Evolutionary conservation across 2,329 filamentous ascomycete genomes (phyloP).

Genomic region (Rhexocercosporidium sp.): DNA sequence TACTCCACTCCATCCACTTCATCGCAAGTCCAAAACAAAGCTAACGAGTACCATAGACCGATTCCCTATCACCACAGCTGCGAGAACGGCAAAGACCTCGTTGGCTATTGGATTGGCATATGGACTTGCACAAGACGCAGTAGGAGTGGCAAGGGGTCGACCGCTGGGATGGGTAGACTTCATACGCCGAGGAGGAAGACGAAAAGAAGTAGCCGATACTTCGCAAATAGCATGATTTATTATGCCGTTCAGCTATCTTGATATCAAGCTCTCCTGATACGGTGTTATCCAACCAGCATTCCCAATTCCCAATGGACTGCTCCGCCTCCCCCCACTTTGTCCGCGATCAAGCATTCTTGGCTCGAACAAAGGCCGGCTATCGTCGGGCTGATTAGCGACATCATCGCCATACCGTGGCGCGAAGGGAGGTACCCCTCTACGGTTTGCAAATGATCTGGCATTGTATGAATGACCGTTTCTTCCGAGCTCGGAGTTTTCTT

Average conservation of each 20-base stretch:
- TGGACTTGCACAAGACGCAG: slow-evolving; percentile 78
- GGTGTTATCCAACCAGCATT: neutral
- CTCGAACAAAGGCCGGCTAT: slow-evolving; percentile 1
- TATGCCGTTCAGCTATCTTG: slow-evolving; percentile 1
- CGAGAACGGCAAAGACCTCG: slow-evolving; percentile 79
- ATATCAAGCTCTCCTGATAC: slow-evolving; percentile 8
- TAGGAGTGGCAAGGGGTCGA: slow-evolving; percentile 72
- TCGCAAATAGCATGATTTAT: neutral
- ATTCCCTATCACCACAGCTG: slow-evolving; percentile 77
- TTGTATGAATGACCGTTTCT: neutral
- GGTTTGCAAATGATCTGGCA: neutral
- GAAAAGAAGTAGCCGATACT: slow-evolving; percentile 17
- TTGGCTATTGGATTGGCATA: slow-evolving; percentile 79
- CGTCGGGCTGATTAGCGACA: slow-evolving; percentile 2
- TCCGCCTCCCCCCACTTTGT: neutral
- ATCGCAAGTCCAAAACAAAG: neutral
- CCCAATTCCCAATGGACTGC: neutral
- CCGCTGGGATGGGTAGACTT: slow-evolving; percentile 74
- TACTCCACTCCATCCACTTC: neutral
- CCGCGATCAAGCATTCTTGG: neutral
- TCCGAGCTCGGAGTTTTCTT: slow-evolving; percentile 2
- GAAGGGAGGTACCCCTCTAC: neutral
- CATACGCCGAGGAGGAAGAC: slow-evolving; percentile 50
- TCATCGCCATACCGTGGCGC: neutral
- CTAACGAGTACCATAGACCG: slow-evolving; percentile 59